Percentiles rank a stretch among this genome's conserved stretches.
These are phyloP conservation scores for Apiospora rasikravindrae DNA, from an alignment of 2,329 filamentous ascomycete species.

Conservation along the genomic window DNA sequence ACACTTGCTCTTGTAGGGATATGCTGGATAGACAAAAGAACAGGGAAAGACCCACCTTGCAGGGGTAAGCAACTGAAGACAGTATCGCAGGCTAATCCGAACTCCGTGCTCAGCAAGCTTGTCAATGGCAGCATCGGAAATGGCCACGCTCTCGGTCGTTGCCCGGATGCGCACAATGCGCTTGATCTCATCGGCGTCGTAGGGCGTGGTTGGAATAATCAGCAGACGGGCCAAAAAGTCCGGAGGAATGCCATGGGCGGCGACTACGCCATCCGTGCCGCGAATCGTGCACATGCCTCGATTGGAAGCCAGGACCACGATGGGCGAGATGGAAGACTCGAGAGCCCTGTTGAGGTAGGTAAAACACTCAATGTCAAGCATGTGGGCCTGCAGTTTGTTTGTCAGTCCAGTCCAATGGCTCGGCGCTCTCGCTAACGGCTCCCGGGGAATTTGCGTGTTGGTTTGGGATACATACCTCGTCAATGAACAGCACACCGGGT, in stretches of 20 bases:
- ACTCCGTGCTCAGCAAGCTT: conserved; percentile 88
- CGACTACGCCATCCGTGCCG: conserved; percentile 80
- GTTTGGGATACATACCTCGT: conserved; percentile 70
- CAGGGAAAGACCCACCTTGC: conserved; percentile 63
- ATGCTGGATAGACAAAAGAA: conserved; percentile 14
- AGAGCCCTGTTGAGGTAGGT: conserved; percentile 98
- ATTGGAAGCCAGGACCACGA: conserved; percentile 97
- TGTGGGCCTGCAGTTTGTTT: conserved; percentile 74
- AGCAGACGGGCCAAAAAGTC: conserved; percentile 93
- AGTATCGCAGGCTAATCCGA: conserved; percentile 89
- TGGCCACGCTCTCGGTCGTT: conserved; percentile 78
- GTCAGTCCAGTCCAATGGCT: conserved; percentile 27
- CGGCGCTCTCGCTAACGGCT: not conserved
- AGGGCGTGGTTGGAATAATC: conserved; percentile 93
- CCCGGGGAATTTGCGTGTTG: not conserved
- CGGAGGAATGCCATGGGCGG: conserved; percentile 90
- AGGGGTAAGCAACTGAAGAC: conserved; percentile 87
- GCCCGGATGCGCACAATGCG: conserved; percentile 87
- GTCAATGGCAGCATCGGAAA: conserved; percentile 83
- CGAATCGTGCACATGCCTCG: conserved; percentile 92
- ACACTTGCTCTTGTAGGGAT: conserved; percentile 11
- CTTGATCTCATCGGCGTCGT: conserved; percentile 87
- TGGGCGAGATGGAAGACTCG: conserved; percentile 91
- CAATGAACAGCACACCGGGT: conserved; percentile 97
- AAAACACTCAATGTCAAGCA: conserved; percentile 99